These are phyloP conservation scores for Neonectria faginata DNA, from an alignment of 2,329 filamentous ascomycete species.

Conservation along the genomic window DNA sequence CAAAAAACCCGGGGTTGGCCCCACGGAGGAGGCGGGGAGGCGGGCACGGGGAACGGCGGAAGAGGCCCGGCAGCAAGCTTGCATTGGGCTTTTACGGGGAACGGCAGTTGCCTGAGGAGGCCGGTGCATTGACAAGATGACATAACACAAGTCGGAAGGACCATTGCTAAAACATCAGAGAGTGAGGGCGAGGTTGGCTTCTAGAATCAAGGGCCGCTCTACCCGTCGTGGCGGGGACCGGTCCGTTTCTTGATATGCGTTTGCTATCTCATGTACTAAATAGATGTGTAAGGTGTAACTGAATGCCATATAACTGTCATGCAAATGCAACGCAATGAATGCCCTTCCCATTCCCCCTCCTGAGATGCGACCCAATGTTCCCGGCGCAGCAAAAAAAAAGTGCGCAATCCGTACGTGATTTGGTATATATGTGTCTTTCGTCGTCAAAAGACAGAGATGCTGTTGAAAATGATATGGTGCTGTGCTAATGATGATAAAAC, in stretches of 20 bases:
- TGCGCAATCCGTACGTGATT: slow-evolving; percentile 37
- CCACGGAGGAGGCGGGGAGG: not conserved
- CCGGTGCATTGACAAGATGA: not conserved
- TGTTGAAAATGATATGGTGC: slow-evolving; percentile 7
- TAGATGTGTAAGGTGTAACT: slow-evolving; percentile 3
- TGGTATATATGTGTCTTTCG: slow-evolving; percentile 23
- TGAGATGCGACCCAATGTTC: slow-evolving; percentile 6
- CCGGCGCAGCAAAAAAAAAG: slow-evolving; percentile 16
- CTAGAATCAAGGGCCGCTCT: slow-evolving; percentile 16
- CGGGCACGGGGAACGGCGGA: no score
- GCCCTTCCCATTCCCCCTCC: slow-evolving; percentile 13
- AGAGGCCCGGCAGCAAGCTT: not conserved
- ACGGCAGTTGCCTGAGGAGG: slow-evolving; percentile 8
- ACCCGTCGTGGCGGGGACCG: slow-evolving; percentile 24
- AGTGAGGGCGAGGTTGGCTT: not conserved
- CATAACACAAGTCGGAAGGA: not conserved
- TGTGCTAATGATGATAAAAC: slow-evolving; percentile 20
- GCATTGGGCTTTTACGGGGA: slow-evolving; percentile 4
- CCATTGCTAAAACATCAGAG: not conserved
- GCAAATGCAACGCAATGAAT: slow-evolving; percentile 20
- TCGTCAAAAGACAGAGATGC: slow-evolving; percentile 23
- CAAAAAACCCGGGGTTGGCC: not conserved
- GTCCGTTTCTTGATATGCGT: slow-evolving; percentile 23
- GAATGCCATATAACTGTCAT: slow-evolving; percentile 13
- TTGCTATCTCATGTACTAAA: slow-evolving; percentile 16